Percentiles rank a stretch among this genome's conserved stretches.
These are phyloP conservation scores for Teunomyces atbi DNA, from an alignment of 805 yeast genomes.

Conservation along the genomic window DNA sequence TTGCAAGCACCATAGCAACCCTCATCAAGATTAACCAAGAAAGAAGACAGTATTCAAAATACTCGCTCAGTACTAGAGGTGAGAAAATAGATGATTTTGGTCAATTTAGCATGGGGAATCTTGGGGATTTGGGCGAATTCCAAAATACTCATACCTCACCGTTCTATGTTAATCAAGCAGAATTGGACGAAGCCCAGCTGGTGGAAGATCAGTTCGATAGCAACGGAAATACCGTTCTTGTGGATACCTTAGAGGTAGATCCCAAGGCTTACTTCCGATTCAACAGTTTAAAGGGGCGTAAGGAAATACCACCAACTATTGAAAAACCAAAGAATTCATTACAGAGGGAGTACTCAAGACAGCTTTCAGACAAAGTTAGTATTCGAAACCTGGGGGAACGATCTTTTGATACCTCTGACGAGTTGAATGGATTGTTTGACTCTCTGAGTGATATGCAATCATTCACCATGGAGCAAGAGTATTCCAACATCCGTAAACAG, in stretches of 20 bases:
- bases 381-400: not conserved
- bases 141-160: not conserved
- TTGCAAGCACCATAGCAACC: constrained; percentile 23
- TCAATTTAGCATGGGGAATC: not conserved
- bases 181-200: not conserved
- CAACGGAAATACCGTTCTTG: not conserved
- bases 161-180: not conserved
- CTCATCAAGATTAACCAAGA: constrained; percentile 12
- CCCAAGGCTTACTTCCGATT: constrained; percentile 16
- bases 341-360: not conserved
- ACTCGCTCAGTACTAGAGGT: not conserved
- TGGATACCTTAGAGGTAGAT: constrained; percentile 11
- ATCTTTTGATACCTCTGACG: not conserved
- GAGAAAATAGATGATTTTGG: not conserved
- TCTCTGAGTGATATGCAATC: constrained; percentile 7
- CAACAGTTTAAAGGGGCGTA: constrained; percentile 13
- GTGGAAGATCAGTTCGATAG: not conserved
- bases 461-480: constrained; percentile 8
- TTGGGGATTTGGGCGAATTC: constrained; percentile 1
- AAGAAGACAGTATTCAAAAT: constrained; percentile 9
- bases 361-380: not conserved
- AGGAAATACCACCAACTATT: not conserved
- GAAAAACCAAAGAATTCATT: not conserved
- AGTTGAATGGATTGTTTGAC: not conserved
- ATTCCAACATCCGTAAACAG: constrained; percentile 14